phyloP scores from a whole-genome alignment of 2,329 filamentous ascomycete species.

The Magnaporthiopsis rhizophila region DNA sequence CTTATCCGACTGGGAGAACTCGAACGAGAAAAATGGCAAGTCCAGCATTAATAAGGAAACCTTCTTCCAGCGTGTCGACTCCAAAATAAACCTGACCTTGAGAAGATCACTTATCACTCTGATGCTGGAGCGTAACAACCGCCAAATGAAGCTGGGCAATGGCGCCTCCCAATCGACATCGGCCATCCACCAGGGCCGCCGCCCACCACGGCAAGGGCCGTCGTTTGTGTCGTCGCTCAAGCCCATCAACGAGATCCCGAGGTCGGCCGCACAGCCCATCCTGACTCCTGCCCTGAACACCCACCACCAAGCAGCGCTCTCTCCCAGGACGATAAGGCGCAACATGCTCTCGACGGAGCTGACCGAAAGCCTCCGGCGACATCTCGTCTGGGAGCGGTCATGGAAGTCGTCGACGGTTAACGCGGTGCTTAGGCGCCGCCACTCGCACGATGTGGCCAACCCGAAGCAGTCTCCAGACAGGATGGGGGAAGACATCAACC shows the following conservation, averaged over 20 bases:
- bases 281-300: constrained; percentile 59
- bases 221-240: constrained; percentile 39
- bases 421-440: constrained; percentile 79
- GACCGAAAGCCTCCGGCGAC: constrained; percentile 83
- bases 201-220: constrained; percentile 16
- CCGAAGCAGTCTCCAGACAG: constrained; percentile 72
- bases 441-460: constrained; percentile 85
- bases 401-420: constrained; percentile 87
- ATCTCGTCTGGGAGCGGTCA: constrained; percentile 90
- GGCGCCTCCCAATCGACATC: constrained; percentile 60
- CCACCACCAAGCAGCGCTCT: constrained; percentile 66
- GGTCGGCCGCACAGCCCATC: constrained; percentile 69
- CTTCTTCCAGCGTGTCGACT: constrained; percentile 87
- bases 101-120: constrained; percentile 83
- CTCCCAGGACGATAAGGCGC: constrained; percentile 81
- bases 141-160: constrained; percentile 60
- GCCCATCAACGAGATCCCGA: constrained; percentile 54
- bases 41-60: constrained; percentile 74
- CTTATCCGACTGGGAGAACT: constrained; percentile 54
- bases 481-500: constrained; percentile 53
- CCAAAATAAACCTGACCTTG: constrained; percentile 74
- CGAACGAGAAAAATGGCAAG: constrained; percentile 72
- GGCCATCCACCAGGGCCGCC: constrained; percentile 46
- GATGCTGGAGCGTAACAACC: constrained; percentile 72
- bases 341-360: constrained; percentile 96